phyloP scores from a whole-genome alignment of 2,329 filamentous ascomycete species.

The Raffaelea ambrosiae region DNA sequence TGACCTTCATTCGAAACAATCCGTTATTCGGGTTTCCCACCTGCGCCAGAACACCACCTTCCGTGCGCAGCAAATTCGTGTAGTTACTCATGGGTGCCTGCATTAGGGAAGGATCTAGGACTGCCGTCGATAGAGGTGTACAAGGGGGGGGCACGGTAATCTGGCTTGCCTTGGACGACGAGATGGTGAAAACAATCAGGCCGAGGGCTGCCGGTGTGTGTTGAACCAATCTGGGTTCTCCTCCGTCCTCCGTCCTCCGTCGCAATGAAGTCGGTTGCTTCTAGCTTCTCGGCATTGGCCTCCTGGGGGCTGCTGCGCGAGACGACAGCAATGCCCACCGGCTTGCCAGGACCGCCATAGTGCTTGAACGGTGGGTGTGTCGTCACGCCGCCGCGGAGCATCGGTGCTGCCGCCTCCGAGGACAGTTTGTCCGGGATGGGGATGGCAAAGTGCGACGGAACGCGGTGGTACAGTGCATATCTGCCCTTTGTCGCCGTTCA shows the following conservation, averaged over 20 bases:
- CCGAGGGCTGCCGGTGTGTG: slow-evolving; percentile 31
- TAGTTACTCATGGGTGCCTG: no score
- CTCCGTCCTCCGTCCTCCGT: slow-evolving; percentile 36
- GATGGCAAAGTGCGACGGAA: slow-evolving; percentile 31
- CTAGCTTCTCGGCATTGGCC: slow-evolving; percentile 9
- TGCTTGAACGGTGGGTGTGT: slow-evolving; percentile 10
- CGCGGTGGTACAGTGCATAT: slow-evolving; percentile 16
- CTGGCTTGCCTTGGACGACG: no score
- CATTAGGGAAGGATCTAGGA: no score
- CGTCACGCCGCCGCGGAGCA: slow-evolving; percentile 15
- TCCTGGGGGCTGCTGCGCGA: slow-evolving; percentile 10
- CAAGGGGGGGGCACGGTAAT: no score
- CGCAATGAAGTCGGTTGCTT: slow-evolving; percentile 16
- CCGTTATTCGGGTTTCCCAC: no score
- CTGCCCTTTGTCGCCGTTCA: slow-evolving; percentile 16
- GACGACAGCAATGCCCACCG: slow-evolving; percentile 13
- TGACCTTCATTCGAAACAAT: no score
- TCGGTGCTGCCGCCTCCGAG: slow-evolving; percentile 14
- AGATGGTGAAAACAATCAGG: slow-evolving; percentile 51
- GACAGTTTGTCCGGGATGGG: slow-evolving; percentile 17
- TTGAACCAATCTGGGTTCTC: slow-evolving; percentile 22
- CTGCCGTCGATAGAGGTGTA: no score
- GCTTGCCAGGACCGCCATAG: slow-evolving; percentile 13
- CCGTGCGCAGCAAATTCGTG: slow-evolving; percentile 2
- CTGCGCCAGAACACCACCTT: no score